Evolutionary conservation across 176 grass and related monocot genomes (phyloP).

Genomic region (Leersia perrieri): DNA sequence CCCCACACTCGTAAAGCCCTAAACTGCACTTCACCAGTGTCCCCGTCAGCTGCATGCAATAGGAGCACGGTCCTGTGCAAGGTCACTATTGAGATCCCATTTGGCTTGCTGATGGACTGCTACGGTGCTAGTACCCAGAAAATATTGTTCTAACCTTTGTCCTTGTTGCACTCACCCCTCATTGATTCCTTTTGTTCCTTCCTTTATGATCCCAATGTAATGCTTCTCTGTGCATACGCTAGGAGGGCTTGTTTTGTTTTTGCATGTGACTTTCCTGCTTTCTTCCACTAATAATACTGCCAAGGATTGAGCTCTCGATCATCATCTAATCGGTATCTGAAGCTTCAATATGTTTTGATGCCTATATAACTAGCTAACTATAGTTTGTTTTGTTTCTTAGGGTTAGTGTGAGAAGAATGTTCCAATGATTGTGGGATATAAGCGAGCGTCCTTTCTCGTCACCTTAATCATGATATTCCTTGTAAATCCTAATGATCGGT

Average conservation of each 20-base stretch:
- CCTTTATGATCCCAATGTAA: conserved; percentile 40
- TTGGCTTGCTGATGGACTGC: conserved; percentile 28
- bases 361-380: not conserved
- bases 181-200: conserved; percentile 53
- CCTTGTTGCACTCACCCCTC: conserved; percentile 40
- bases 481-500: not conserved
- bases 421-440: conserved; percentile 3
- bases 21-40: conserved; percentile 41
- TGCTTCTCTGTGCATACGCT: conserved; percentile 20
- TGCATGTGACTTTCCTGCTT: conserved; percentile 34
- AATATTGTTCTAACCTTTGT: conserved; percentile 30
- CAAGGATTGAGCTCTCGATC: conserved; percentile 20
- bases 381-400: conserved; percentile 44
- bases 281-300: conserved; percentile 31
- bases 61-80: conserved; percentile 33
- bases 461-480: conserved; percentile 14
- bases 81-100: conserved; percentile 54
- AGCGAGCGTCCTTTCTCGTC: conserved; percentile 22
- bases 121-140: no score
- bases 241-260: conserved; percentile 30
- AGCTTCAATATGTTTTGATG: conserved; percentile 22
- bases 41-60: conserved; percentile 44
- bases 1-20: conserved; percentile 26
- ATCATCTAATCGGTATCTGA: conserved; percentile 18
- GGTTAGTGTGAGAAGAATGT: conserved; percentile 30